These are phyloP conservation scores for Starmerella bombi DNA, from an alignment of 805 yeast genomes.

Conservation along the genomic window DNA sequence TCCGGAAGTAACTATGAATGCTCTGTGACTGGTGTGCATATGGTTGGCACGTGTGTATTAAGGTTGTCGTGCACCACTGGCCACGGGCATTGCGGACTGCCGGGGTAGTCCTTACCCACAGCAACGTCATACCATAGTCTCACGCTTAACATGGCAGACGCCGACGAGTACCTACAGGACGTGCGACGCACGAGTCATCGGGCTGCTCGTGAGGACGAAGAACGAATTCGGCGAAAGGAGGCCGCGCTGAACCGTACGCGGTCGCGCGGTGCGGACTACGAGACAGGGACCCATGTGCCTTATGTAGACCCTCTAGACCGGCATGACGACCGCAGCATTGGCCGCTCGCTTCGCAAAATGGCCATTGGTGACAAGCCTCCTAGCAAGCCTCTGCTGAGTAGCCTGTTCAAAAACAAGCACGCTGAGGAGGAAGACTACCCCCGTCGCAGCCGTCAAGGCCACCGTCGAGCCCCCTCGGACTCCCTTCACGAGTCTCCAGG, in stretches of 20 bases:
- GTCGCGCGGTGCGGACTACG: constrained; percentile 1
- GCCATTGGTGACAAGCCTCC: constrained; percentile 14
- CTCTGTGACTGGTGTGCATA: too few species aligned
- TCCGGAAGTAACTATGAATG: too few species aligned
- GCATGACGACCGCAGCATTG: constrained; percentile 7
- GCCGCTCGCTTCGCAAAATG: constrained; percentile 9
- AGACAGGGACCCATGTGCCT: neutral
- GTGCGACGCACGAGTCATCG: constrained; percentile 12
- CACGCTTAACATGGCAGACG: too few species aligned
- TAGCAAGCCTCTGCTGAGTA: constrained; percentile 14
- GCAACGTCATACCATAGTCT: too few species aligned
- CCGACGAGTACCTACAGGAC: constrained; percentile 13
- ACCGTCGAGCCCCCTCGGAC: neutral
- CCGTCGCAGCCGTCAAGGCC: neutral
- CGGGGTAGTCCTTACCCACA: neutral
- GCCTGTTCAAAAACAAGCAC: constrained; percentile 10
- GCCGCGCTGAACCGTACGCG: constrained; percentile 12
- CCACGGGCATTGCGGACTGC: too few species aligned
- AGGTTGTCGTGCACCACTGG: too few species aligned
- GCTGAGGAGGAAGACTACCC: neutral
- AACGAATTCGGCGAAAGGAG: constrained; percentile 12
- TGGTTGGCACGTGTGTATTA: too few species aligned
- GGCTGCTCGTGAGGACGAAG: constrained; percentile 13
- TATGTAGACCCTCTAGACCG: neutral
- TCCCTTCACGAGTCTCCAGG: too few species aligned